Evolutionary conservation across 495 filamentous ascomycete species (phyloP).

Genomic region (Penicillium salamii): DNA sequence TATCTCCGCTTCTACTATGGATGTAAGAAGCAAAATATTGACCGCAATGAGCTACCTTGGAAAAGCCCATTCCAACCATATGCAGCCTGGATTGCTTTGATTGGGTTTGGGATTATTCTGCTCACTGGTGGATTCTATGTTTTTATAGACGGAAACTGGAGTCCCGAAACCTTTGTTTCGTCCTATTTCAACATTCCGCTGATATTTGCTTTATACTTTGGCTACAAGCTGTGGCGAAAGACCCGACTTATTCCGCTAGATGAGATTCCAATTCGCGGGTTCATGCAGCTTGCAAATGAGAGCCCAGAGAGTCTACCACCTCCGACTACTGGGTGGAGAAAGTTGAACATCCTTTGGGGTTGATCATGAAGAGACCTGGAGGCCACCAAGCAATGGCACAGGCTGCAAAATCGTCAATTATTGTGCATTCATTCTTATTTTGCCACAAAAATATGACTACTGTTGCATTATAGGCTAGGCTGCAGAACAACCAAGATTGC

Average conservation of each 20-base stretch:
- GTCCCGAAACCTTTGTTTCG: conserved; percentile 13
- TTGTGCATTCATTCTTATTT: too few species aligned
- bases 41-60: conserved; percentile 40
- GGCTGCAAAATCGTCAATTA: too few species aligned
- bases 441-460: too few species aligned
- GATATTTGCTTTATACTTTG: conserved; percentile 45
- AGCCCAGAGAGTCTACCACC: conserved; percentile 1
- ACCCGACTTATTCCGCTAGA: conserved; percentile 48
- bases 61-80: conserved; percentile 44
- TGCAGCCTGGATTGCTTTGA: conserved; percentile 39
- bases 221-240: conserved; percentile 49
- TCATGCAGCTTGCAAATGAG: neutral
- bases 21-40: conserved; percentile 38
- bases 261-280: conserved; percentile 31
- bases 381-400: too few species aligned
- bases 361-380: neutral
- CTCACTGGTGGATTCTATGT: conserved; percentile 11
- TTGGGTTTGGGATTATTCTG: conserved; percentile 41
- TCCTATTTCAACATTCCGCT: conserved; percentile 46
- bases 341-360: neutral
- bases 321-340: neutral
- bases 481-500: too few species aligned
- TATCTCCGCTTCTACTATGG: conserved; percentile 54
- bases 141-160: conserved; percentile 47
- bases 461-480: too few species aligned